Evolutionary conservation across 1,139 yeast genomes (phyloP), one percentile per base, ranked within the genome.

Genomic region (Suhomyces chickasaworum): DNA sequence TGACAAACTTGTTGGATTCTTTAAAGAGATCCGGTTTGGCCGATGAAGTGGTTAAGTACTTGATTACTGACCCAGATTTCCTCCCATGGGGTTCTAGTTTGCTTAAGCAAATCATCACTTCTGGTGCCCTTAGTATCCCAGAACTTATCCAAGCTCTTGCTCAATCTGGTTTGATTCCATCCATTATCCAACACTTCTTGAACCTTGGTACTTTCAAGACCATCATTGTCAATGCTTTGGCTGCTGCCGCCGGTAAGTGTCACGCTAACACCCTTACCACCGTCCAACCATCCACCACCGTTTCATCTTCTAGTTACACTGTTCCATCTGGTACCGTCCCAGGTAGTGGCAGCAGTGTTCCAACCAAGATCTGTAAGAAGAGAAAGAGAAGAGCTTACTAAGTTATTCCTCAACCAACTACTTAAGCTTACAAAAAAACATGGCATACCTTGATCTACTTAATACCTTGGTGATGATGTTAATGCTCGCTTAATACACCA

Each of bases 11-110:
- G 58, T 65, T 74, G 73, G 77, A 73, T 56, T 73, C 79, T 2
- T 71, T 74, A 58, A 73, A 72, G 59, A 52, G 64, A 47, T 73
- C 78, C 25, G 78, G 78, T 42, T 72, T 74, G 59, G 78, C 77
- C 41, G 53, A 64, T 36, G 68, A 65, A 41, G 77, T 74, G 47
- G 76, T 74, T 42, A 58, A 66, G 46, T 60, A 69, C 25, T 73
- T 74, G 58, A 65, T 74, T 53, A 66, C 66, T 38, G 77, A 74
- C 57, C 64, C 66, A 35, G 62, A 61, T 23, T 74, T 73, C 66
- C 71, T 69, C 58, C 50, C 53, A 25, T 73, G 61, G 52, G 79
- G 78, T 71, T 77, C 70, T 46, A 57, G 60, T 36, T 72, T 74
- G 59, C 64, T 73, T 48, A 45, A 60, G 44, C 51, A 63, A 48